Evolutionary conservation across 345 rosid genomes (phyloP).

Genomic region (Aquilaria yunnanensis): DNA sequence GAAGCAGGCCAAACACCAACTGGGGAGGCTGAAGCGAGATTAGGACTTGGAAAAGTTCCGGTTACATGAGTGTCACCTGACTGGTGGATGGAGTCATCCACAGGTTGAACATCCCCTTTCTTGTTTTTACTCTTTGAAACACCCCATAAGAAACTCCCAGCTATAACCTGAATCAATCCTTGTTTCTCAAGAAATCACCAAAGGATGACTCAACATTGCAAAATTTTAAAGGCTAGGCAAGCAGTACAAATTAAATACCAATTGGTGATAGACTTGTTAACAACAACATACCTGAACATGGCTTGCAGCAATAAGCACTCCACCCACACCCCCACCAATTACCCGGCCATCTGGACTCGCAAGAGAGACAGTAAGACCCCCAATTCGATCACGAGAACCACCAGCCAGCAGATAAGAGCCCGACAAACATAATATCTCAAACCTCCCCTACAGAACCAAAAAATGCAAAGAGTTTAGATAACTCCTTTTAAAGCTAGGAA

Average conservation of each 20-base stretch:
- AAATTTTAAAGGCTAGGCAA: background rate
- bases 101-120: conserved; percentile 46
- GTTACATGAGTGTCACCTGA: conserved; percentile 31
- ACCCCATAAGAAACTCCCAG: conserved; percentile 86
- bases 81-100: conserved; percentile 37
- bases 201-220: conserved; percentile 1
- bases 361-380: conserved; percentile 78
- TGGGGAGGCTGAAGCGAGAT: conserved; percentile 43
- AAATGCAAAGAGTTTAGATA: conserved; percentile 11
- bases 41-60: conserved; percentile 45
- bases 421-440: conserved; percentile 79
- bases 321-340: conserved; percentile 92
- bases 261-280: background rate
- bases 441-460: conserved; percentile 60
- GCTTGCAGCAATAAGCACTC: conserved; percentile 84
- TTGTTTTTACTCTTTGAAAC: conserved; percentile 69
- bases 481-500: background rate
- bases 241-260: background rate
- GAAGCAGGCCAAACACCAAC: conserved; percentile 75
- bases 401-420: conserved; percentile 58
- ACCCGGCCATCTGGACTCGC: conserved; percentile 95
- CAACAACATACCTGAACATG: conserved; percentile 65
- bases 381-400: conserved; percentile 52
- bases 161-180: conserved; percentile 54
- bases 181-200: conserved; percentile 1